A percentile compares a stretch with the other conserved stretches of the same genome.
These are phyloP conservation scores for Pythium guiyangense DNA, from an alignment of 352 stramenopile genomes.

Conservation along the genomic window DNA sequence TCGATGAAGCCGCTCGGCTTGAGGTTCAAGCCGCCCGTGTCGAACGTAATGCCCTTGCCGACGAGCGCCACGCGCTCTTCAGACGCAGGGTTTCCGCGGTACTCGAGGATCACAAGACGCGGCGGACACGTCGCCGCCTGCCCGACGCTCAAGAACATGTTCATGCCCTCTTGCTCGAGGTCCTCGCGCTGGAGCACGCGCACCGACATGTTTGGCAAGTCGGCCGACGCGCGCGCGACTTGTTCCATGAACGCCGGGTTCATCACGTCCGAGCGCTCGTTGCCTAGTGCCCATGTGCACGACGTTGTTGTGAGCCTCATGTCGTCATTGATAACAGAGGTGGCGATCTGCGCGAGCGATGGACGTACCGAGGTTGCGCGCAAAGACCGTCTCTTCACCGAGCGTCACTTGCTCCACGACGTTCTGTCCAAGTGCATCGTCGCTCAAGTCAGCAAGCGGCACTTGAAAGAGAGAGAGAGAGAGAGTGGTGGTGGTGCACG, in stretches of 20 bases:
- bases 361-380: constrained; percentile 64
- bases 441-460: not conserved
- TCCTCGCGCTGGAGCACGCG: constrained; percentile 76
- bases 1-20: constrained; percentile 91
- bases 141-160: constrained; percentile 84
- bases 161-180: constrained; percentile 72
- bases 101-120: constrained; percentile 84
- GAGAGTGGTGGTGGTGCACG: too few relatives aligned
- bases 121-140: constrained; percentile 69
- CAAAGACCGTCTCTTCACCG: constrained; percentile 81
- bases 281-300: constrained; percentile 23
- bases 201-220: constrained; percentile 78
- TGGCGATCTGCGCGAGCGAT: not conserved
- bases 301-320: not conserved
- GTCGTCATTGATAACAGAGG: not conserved
- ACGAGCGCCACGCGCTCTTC: constrained; percentile 81
- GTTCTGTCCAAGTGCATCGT: constrained; percentile 17
- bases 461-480: not conserved
- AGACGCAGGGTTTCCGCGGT: constrained; percentile 58
- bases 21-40: constrained; percentile 94
- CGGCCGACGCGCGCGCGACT: constrained; percentile 50
- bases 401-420: constrained; percentile 60
- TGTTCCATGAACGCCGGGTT: constrained; percentile 81
- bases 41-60: constrained; percentile 94
- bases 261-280: constrained; percentile 75